phyloP scores from a whole-genome alignment of 768 basidiomycete genomes.

The Termitomyces titanicus region DNA sequence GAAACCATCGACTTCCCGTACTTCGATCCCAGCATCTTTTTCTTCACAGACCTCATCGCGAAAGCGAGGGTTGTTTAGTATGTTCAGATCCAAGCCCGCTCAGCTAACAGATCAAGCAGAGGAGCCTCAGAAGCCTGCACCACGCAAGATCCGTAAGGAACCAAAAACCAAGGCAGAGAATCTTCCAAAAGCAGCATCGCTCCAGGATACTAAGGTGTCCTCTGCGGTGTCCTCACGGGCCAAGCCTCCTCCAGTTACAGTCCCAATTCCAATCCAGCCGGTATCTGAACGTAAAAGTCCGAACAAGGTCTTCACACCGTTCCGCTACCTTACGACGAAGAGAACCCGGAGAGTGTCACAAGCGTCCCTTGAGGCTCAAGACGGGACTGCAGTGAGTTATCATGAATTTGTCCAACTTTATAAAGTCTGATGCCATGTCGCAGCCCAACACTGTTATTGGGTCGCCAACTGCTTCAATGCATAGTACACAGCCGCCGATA shows the following conservation, averaged over 20 bases:
- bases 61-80: constrained; percentile 37
- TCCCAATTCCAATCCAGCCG: constrained; percentile 30
- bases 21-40: constrained; percentile 34
- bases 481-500: constrained; percentile 43
- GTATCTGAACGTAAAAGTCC: constrained; percentile 34
- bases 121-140: constrained; percentile 12
- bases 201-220: constrained; percentile 3
- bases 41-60: constrained; percentile 34
- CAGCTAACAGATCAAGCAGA: constrained; percentile 19
- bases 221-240: constrained; percentile 10
- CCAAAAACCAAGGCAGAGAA: constrained; percentile 3
- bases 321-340: constrained; percentile 55
- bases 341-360: constrained; percentile 67
- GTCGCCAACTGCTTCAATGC: constrained; percentile 68
- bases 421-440: constrained; percentile 7
- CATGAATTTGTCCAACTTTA: constrained; percentile 4
- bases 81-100: constrained; percentile 25
- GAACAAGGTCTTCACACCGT: constrained; percentile 54
- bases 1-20: constrained; percentile 36
- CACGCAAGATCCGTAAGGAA: constrained; percentile 19
- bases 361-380: constrained; percentile 73
- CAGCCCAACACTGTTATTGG: constrained; percentile 72
- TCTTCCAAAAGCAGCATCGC: background rate
- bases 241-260: constrained; percentile 13
- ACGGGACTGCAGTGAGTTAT: constrained; percentile 72